A percentile compares a stretch with the other conserved stretches of the same genome.
Evolutionary conservation across 1,139 yeast genomes (phyloP).

Genomic region (Blastobotrys aristatus): DNA sequence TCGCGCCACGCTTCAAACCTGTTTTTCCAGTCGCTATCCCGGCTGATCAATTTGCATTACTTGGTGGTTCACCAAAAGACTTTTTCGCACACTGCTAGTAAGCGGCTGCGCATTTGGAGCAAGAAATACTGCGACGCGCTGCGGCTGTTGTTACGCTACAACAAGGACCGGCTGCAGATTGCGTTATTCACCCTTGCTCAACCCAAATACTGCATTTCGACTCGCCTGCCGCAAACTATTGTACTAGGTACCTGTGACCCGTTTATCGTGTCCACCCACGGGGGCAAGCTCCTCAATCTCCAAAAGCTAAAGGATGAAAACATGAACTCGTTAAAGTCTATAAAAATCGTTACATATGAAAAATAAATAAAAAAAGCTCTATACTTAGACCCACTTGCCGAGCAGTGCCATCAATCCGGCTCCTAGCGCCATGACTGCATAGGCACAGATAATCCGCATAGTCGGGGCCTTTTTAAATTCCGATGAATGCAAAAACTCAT

Average conservation of each 20-base stretch:
- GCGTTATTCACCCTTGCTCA: constrained; percentile 5
- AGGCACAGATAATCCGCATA: constrained; percentile 38
- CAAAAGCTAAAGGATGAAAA: not conserved
- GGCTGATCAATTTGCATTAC: not conserved
- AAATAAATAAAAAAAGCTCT: not conserved
- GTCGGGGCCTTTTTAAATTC: constrained; percentile 28
- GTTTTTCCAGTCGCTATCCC: not conserved
- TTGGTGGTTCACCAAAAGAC: constrained; percentile 1
- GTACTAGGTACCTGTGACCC: not conserved
- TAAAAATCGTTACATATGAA: not conserved
- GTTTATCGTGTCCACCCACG: not conserved
- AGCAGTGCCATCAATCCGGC: constrained; percentile 81
- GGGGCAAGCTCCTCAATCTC: constrained; percentile 1
- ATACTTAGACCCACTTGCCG: constrained; percentile 74
- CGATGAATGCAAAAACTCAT: constrained; percentile 62
- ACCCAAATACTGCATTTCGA: not conserved
- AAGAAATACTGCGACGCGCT: constrained; percentile 6
- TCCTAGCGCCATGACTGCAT: constrained; percentile 51
- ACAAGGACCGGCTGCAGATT: not conserved
- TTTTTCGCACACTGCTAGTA: not conserved
- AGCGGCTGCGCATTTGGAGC: not conserved
- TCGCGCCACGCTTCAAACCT: not conserved
- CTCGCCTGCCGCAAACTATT: not conserved
- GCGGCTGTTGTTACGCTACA: not conserved
- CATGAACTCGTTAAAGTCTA: not conserved